Evolutionary conservation across 2,329 filamentous ascomycete genomes (phyloP), one percentile per base, ranked within the genome.

Genomic region (Fusarium nodosum): DNA sequence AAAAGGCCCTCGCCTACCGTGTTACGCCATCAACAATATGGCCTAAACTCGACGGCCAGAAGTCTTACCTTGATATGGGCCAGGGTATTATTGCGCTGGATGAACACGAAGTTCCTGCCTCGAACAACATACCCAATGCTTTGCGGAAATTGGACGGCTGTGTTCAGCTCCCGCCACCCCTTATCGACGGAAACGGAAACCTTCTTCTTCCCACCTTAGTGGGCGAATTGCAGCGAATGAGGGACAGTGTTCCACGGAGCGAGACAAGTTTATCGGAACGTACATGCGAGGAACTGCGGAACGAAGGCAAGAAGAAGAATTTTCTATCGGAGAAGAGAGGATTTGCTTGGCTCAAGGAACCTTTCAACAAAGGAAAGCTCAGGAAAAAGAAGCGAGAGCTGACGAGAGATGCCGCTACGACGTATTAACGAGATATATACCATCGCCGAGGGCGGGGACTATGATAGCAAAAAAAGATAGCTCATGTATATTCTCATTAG

Each of bases 1-100:
- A 44, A 1, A 50, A 51, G 1, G n/a, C 18, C 0, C 71, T 76
- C 24, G 52, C 72, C 11, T 79, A 78, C 16, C 73, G 74, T 3
- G 68, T 79, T 12, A 63, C 74, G 2, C 79, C 79, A 2, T 78
- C 78, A 7, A 75, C 74, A 0, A 55, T 71, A 20, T 80, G 78
- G 74, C 77, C 77, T 0, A 68, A 72, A 31, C 65, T 79, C 4
- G 56, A 48, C 1, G 73, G 73, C 0, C 79, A 80, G 44, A 72
- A 60, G 3, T 75, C 75, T 0, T 78, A 66, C 47, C 39, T 77
- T 1, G 77, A 79, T 9, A 26, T 22, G 0, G 74, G 75, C 10
- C 53, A 71, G 4, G 75, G 76, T 7, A 45, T 50, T 12, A 22
- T 74, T n/a, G 26, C 62, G 2, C 30, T 76, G 3, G 75, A 74